A percentile compares a stretch with the other conserved stretches of the same genome.
Conservation (phyloP, 176 grass and related monocot genomes). For the Hordeum marinum region DNA sequence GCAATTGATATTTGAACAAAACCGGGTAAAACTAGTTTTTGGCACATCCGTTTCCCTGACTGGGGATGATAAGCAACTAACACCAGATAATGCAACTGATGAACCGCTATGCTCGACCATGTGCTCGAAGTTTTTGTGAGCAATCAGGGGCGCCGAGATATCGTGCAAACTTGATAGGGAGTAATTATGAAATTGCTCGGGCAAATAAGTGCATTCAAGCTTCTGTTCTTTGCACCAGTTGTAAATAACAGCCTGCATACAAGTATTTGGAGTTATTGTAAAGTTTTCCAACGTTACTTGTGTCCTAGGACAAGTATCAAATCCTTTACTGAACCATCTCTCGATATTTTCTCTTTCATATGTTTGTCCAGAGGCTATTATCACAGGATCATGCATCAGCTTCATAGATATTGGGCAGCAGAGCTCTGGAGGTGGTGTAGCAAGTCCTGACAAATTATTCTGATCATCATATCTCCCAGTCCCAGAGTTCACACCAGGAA, state of each 20-base stretch:
- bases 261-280: slow-evolving; percentile 64
- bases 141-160: slow-evolving; percentile 68
- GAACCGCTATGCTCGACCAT: slow-evolving; percentile 48
- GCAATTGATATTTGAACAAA: slow-evolving; percentile 65
- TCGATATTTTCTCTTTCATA: slow-evolving; percentile 81
- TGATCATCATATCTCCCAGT: slow-evolving; percentile 14
- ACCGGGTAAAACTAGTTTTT: slow-evolving; percentile 32
- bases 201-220: slow-evolving; percentile 33
- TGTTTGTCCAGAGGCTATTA: slow-evolving; percentile 89
- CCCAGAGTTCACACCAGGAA: slow-evolving; percentile 4
- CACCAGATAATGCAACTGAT: slow-evolving; percentile 49
- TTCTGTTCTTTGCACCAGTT: slow-evolving; percentile 62
- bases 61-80: slow-evolving; percentile 47
- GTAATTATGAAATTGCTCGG: slow-evolving; percentile 48
- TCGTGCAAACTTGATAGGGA: slow-evolving; percentile 79
- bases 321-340: slow-evolving; percentile 79
- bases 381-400: slow-evolving; percentile 83
- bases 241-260: slow-evolving; percentile 69
- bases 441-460: slow-evolving; percentile 20
- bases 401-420: slow-evolving; percentile 81
- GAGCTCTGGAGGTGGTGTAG: slow-evolving; percentile 60
- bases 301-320: slow-evolving; percentile 82
- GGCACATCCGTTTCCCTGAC: slow-evolving; percentile 35
- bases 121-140: slow-evolving; percentile 40
- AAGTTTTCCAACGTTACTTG: slow-evolving; percentile 70